A percentile compares a stretch with the other conserved stretches of the same genome.
These are phyloP conservation scores for Eucalyptus cloeziana DNA, from an alignment of 345 rosid species.

Conservation along the genomic window DNA sequence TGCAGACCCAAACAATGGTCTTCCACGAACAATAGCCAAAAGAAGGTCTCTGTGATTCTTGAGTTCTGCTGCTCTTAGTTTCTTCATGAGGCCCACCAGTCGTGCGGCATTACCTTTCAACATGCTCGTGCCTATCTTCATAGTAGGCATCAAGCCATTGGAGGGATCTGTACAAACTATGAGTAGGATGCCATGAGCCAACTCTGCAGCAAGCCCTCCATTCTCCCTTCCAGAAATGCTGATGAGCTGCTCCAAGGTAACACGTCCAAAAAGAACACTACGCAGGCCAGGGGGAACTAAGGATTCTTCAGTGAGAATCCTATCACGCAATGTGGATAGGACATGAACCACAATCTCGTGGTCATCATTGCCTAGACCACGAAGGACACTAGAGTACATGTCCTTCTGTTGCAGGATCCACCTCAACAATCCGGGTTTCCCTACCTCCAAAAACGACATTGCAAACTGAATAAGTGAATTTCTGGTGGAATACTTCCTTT, in stretches of 20 bases:
- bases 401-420: slow-evolving; percentile 73
- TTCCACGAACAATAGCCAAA: slow-evolving; percentile 57
- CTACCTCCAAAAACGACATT: slow-evolving; percentile 80
- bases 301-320: slow-evolving; percentile 61
- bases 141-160: slow-evolving; percentile 87
- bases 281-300: slow-evolving; percentile 66
- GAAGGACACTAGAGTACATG: slow-evolving; percentile 70
- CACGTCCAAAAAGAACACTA: slow-evolving; percentile 85
- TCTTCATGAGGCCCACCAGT: slow-evolving; percentile 76
- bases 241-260: slow-evolving; percentile 61
- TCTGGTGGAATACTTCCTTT: slow-evolving; percentile 40
- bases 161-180: slow-evolving; percentile 74
- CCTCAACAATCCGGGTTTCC: slow-evolving; percentile 67
- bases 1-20: slow-evolving; percentile 59
- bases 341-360: slow-evolving; percentile 52
- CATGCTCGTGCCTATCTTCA: slow-evolving; percentile 28
- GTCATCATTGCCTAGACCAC: slow-evolving; percentile 58
- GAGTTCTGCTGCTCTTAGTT: slow-evolving; percentile 56
- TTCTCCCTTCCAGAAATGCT: slow-evolving; percentile 55
- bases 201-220: slow-evolving; percentile 33
- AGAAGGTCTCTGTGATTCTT: slow-evolving; percentile 73
- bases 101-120: slow-evolving; percentile 68
- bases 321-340: slow-evolving; percentile 51
- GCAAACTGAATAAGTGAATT: slow-evolving; percentile 70
- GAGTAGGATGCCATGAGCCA: slow-evolving; percentile 62